Conservation (phyloP, 495 filamentous ascomycete species). For the Massariosphaeria phaeospora region DNA sequence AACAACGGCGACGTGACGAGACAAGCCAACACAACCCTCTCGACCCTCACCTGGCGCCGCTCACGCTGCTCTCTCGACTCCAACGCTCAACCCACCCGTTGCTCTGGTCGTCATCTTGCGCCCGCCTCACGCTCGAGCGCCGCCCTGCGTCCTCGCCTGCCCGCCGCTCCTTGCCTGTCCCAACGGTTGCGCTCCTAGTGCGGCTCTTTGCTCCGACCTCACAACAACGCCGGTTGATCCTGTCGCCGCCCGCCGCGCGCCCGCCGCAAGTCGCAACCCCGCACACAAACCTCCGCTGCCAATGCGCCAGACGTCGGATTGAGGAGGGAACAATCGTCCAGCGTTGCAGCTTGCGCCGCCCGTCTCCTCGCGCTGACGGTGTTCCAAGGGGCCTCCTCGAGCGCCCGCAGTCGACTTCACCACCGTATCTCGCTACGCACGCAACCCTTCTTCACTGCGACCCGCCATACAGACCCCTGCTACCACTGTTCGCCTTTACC, state of each 20-base stretch:
- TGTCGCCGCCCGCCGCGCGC: neutral
- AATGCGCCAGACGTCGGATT: slow-evolving; percentile 8
- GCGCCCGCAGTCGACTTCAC: neutral
- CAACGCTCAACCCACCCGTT: neutral
- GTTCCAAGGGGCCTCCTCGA: neutral
- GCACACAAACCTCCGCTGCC: neutral
- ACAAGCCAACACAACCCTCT: neutral
- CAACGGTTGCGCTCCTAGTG: neutral
- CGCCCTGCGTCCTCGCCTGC: neutral
- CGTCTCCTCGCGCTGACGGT: neutral
- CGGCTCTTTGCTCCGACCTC: slow-evolving; percentile 18
- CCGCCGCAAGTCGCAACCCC: slow-evolving; percentile 1
- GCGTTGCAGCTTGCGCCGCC: neutral
- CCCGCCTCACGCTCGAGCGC: neutral
- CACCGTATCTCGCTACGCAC: neutral
- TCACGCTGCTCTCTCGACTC: neutral
- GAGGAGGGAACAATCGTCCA: neutral
- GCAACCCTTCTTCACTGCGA: neutral
- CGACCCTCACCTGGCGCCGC: neutral
- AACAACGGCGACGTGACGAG: slow-evolving; percentile 22
- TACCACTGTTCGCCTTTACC: no score
- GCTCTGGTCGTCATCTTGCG: neutral
- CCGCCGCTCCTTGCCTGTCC: slow-evolving; percentile 2
- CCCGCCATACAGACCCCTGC: no score
- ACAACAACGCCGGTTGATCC: slow-evolving; percentile 14